phyloP scores from a whole-genome alignment of 257 asterid genomes.

The Solanum chmielewskii region DNA sequence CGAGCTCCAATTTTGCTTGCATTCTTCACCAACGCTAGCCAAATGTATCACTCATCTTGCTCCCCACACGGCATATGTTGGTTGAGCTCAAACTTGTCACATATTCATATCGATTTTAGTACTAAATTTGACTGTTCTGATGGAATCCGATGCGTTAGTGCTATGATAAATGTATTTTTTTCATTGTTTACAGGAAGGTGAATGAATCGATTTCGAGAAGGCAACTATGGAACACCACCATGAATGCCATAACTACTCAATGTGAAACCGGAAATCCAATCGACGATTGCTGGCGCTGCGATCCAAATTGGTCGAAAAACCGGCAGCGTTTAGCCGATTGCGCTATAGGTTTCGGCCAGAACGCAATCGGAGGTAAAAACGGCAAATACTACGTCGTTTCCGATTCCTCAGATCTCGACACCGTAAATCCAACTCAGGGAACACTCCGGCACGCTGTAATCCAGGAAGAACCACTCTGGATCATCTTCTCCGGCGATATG shows the following conservation, averaged over 20 bases:
- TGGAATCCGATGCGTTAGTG: rapidly evolving
- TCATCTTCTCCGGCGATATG: slow-evolving; percentile 54
- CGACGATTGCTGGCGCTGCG: slow-evolving; percentile 98
- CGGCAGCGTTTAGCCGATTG: slow-evolving; percentile 82
- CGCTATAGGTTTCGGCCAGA: slow-evolving; percentile 63
- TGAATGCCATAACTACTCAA: slow-evolving; percentile 14
- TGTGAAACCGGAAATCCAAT: slow-evolving; percentile 91
- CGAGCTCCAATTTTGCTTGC: not conserved
- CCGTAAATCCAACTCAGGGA: slow-evolving; percentile 61
- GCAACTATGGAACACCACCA: slow-evolving; percentile 16
- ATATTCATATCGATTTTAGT: not conserved
- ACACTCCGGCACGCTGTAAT: slow-evolving; percentile 82
- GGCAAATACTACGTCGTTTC: slow-evolving; percentile 59
- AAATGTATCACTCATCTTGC: not conserved
- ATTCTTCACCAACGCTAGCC: not conserved
- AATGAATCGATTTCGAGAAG: slow-evolving; percentile 52
- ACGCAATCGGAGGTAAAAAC: slow-evolving; percentile 68
- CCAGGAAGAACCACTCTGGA: slow-evolving; percentile 88
- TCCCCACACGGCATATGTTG: not conserved
- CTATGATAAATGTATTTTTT: not conserved
- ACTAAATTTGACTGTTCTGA: not conserved
- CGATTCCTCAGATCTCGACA: slow-evolving; percentile 71
- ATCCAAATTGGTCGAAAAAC: slow-evolving; percentile 54
- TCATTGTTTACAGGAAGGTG: slow-evolving; percentile 33
- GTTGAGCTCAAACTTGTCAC: not conserved